Conservation (phyloP, 495 filamentous ascomycete species). For the Pseudevernia furfuracea region DNA sequence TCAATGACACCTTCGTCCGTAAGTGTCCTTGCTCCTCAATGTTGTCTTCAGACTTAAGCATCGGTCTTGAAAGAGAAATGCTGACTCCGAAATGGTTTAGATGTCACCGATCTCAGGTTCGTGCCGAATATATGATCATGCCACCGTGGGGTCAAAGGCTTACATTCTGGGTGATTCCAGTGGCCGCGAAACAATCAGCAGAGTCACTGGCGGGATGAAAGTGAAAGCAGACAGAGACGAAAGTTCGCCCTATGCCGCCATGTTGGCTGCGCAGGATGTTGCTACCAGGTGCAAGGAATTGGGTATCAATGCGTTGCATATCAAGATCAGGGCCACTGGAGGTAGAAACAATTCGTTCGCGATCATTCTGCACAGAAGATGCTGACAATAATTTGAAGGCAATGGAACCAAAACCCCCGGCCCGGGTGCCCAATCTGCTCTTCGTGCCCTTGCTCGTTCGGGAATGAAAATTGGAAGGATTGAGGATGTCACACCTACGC, state of each 20-base stretch:
- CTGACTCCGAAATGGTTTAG: background rate
- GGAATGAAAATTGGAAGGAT: slow-evolving; percentile 99
- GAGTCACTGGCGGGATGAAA: slow-evolving; percentile 99
- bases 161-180: slow-evolving; percentile 65
- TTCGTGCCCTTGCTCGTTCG: slow-evolving; percentile 94
- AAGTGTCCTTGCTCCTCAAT: background rate
- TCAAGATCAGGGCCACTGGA: slow-evolving; percentile 99
- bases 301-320: slow-evolving; percentile 96
- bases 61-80: background rate
- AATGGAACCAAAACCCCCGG: slow-evolving; percentile 99
- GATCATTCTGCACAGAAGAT: background rate
- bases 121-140: slow-evolving; percentile 35
- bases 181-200: slow-evolving; percentile 98
- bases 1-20: slow-evolving; percentile 96
- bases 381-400: slow-evolving; percentile 40
- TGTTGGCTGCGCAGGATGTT: slow-evolving; percentile 95
- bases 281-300: slow-evolving; percentile 97
- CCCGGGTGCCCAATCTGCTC: slow-evolving; percentile 95
- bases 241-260: slow-evolving; percentile 98
- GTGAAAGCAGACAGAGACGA: slow-evolving; percentile 99
- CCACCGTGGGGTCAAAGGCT: slow-evolving; percentile 39
- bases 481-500: slow-evolving; percentile 98
- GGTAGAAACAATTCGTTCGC: slow-evolving; percentile 41
- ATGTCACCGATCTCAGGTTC: slow-evolving; percentile 97
- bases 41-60: background rate